Evolutionary conservation across 345 rosid species (phyloP).

Genomic region (Theobroma cacao): DNA sequence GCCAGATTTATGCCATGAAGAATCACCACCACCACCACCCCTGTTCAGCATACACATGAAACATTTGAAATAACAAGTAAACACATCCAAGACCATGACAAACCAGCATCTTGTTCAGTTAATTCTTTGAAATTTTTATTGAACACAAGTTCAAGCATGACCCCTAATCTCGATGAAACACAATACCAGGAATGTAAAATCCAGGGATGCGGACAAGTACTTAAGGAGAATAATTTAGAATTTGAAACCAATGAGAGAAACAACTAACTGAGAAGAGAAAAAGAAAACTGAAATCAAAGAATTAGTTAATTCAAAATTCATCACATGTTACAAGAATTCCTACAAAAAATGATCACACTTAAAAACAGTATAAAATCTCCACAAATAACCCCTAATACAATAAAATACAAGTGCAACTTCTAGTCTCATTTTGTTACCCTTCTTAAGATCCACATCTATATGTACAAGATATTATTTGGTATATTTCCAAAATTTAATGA

Average conservation of each 20-base stretch:
- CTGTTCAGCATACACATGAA: slow-evolving; percentile 27
- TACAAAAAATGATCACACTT: not conserved
- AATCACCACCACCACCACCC: slow-evolving; percentile 63
- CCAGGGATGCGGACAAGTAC: not conserved
- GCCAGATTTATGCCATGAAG: slow-evolving; percentile 84
- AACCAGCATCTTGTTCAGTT: not conserved
- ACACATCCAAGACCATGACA: not conserved
- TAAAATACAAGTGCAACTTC: not conserved
- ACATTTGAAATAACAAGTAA: not conserved
- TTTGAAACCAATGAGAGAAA: not conserved
- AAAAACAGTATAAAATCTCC: not conserved
- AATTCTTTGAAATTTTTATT: not conserved
- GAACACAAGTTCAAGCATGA: not conserved
- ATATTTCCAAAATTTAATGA: not conserved
- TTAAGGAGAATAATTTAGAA: not conserved
- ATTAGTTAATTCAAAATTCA: not conserved
- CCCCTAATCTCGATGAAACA: not conserved
- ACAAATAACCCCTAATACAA: not conserved
- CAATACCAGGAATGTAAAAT: not conserved
- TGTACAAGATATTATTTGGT: not conserved
- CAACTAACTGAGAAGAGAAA: not conserved
- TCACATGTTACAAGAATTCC: not conserved
- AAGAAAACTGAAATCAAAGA: not conserved
- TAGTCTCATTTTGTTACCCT: not conserved
- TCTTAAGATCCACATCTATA: not conserved